Percentiles rank a stretch among this genome's conserved stretches.
phyloP scores from a whole-genome alignment of 2,329 filamentous ascomycete species.

The Ceratocystis huliohia region DNA sequence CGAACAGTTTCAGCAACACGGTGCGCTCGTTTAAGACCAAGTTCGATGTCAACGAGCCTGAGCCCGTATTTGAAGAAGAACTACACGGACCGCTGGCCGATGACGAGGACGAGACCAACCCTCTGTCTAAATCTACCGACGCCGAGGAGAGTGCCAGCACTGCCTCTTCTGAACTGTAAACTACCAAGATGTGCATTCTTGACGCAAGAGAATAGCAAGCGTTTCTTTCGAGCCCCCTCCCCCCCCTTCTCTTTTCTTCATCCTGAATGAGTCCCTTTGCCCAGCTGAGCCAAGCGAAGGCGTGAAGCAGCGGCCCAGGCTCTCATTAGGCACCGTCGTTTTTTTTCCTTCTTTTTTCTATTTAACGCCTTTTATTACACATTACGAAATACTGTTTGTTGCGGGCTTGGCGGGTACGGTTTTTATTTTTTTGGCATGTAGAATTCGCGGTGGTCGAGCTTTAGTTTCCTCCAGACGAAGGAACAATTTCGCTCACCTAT shows the following conservation, averaged over 20 bases:
- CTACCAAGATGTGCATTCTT: not conserved
- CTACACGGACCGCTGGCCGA: conserved; percentile 55
- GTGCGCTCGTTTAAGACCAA: conserved; percentile 85
- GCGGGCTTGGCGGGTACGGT: conserved; percentile 4
- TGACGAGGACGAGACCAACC: conserved; percentile 34
- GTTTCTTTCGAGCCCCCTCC: conserved; percentile 4
- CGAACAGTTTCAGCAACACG: conserved; percentile 57
- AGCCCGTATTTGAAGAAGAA: conserved; percentile 84
- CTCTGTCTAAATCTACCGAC: conserved; percentile 41
- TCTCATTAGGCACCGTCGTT: not conserved
- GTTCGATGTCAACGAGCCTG: conserved; percentile 79
- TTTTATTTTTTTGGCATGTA: not conserved
- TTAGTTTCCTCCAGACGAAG: not conserved
- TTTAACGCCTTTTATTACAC: not conserved
- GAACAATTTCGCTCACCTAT: not conserved
- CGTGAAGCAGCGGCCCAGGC: not conserved
- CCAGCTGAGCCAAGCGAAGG: not conserved
- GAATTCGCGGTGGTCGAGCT: not conserved
- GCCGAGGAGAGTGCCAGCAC: conserved; percentile 49
- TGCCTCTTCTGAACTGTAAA: conserved; percentile 27
- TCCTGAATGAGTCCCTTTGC: not conserved
- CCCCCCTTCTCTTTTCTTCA: not conserved
- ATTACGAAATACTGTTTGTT: not conserved
- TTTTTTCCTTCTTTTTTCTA: conserved; percentile 1
- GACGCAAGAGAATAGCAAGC: not conserved